phyloP scores from a whole-genome alignment of 2,329 filamentous ascomycete genomes.

The Aspergillus sp. region DNA sequence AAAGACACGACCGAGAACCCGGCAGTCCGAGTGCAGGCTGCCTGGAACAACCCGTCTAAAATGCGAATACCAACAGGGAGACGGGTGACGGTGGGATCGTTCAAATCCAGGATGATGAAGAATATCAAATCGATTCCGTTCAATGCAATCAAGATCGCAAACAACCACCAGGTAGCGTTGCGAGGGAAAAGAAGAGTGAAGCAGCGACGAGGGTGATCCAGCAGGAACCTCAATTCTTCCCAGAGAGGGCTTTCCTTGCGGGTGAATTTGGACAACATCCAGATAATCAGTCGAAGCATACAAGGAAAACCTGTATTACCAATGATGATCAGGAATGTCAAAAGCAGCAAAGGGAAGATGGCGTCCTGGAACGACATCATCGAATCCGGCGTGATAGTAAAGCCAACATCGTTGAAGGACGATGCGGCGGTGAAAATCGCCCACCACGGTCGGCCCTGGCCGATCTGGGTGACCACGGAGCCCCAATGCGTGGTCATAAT shows the following conservation, averaged over 20 bases:
- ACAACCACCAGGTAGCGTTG: slow-evolving; percentile 92
- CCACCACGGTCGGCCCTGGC: slow-evolving; percentile 77
- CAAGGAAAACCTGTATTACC: slow-evolving; percentile 95
- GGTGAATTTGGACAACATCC: slow-evolving; percentile 68
- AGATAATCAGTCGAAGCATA: slow-evolving; percentile 91
- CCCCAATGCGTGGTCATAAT: slow-evolving; percentile 68
- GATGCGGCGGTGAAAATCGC: slow-evolving; percentile 85
- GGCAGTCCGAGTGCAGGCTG: slow-evolving; percentile 82
- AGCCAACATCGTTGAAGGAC: slow-evolving; percentile 93
- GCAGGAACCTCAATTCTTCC: slow-evolving; percentile 86
- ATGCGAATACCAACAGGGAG: slow-evolving; percentile 74
- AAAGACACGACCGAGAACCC: slow-evolving; percentile 83
- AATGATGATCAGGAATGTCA: slow-evolving; percentile 85
- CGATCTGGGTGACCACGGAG: slow-evolving; percentile 59
- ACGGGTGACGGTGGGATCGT: slow-evolving; percentile 65
- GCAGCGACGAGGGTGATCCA: slow-evolving; percentile 93
- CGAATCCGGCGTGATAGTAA: slow-evolving; percentile 86
- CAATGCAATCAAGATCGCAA: slow-evolving; percentile 76
- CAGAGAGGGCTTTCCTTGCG: slow-evolving; percentile 69
- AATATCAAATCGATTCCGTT: slow-evolving; percentile 86
- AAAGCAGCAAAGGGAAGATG: slow-evolving; percentile 70
- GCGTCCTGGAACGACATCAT: slow-evolving; percentile 86
- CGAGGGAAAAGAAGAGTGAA: slow-evolving; percentile 93
- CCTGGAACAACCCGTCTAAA: slow-evolving; percentile 85
- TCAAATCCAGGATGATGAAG: slow-evolving; percentile 87